Conservation (phyloP, 1,139 yeast species). For the Nadsonia commutata region DNA sequence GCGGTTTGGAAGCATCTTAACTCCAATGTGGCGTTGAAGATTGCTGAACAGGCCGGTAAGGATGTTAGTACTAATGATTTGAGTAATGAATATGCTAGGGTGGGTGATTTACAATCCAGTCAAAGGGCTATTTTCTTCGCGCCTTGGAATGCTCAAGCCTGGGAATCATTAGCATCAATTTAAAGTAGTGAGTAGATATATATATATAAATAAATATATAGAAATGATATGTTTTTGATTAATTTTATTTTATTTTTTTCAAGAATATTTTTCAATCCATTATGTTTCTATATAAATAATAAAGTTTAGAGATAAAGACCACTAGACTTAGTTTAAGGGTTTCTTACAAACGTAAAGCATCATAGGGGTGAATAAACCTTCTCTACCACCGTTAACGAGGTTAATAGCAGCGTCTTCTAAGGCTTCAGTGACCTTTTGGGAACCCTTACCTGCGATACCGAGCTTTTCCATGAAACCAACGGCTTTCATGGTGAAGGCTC, state of each 20-base stretch:
- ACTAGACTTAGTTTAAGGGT: constrained; percentile 32
- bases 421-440: constrained; percentile 79
- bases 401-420: constrained; percentile 95
- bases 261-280: not conserved
- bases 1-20: constrained; percentile 55
- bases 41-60: constrained; percentile 24
- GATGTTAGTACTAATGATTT: constrained; percentile 26
- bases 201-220: too few relatives aligned
- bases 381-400: constrained; percentile 83
- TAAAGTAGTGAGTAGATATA: not conserved
- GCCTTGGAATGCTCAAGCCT: constrained; percentile 14
- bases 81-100: constrained; percentile 5
- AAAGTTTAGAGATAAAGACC: too few relatives aligned
- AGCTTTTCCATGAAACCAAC: constrained; percentile 70
- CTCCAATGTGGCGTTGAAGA: constrained; percentile 37
- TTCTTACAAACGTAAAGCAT: constrained; percentile 78
- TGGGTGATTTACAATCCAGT: constrained; percentile 8
- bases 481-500: constrained; percentile 66
- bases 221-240: not conserved
- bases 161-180: constrained; percentile 11
- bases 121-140: constrained; percentile 16
- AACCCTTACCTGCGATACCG: constrained; percentile 89
- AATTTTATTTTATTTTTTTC: not conserved
- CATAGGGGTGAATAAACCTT: constrained; percentile 90
- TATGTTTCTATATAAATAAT: not conserved